phyloP scores from a whole-genome alignment of 352 stramenopile genomes.

The Aphanomyces astaci region DNA sequence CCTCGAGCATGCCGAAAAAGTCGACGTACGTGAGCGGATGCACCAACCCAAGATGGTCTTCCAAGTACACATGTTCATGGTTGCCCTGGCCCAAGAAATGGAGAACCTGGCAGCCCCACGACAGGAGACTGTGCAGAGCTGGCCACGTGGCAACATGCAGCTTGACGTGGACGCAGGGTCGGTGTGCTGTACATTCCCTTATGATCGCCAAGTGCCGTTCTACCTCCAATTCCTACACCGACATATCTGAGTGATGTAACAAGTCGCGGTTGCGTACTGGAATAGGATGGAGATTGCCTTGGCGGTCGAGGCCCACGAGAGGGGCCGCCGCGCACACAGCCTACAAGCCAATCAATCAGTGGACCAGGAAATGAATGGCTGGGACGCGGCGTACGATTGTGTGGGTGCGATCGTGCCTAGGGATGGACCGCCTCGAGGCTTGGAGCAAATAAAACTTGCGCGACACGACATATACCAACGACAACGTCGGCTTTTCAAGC shows the following conservation, averaged over 20 bases:
- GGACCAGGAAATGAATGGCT: not conserved
- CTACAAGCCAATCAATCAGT: not conserved
- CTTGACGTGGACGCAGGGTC: not conserved
- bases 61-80: constrained; percentile 11
- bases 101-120: not conserved
- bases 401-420: not conserved
- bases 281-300: constrained; percentile 17
- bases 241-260: not conserved
- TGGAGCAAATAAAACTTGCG: not conserved
- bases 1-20: not conserved
- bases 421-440: not conserved
- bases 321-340: constrained; percentile 2
- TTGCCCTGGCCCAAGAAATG: constrained; percentile 18
- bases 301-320: constrained; percentile 11
- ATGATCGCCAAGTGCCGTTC: not conserved
- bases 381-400: not conserved
- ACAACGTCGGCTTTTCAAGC: not conserved
- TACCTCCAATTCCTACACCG: not conserved
- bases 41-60: constrained; percentile 15
- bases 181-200: not conserved
- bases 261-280: not conserved
- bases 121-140: not conserved
- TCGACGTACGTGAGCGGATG: constrained; percentile 2
- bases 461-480: not conserved
- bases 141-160: not conserved